Evolutionary conservation across 345 rosid genomes (phyloP).

Genomic region (Linum usitatissimum): DNA sequence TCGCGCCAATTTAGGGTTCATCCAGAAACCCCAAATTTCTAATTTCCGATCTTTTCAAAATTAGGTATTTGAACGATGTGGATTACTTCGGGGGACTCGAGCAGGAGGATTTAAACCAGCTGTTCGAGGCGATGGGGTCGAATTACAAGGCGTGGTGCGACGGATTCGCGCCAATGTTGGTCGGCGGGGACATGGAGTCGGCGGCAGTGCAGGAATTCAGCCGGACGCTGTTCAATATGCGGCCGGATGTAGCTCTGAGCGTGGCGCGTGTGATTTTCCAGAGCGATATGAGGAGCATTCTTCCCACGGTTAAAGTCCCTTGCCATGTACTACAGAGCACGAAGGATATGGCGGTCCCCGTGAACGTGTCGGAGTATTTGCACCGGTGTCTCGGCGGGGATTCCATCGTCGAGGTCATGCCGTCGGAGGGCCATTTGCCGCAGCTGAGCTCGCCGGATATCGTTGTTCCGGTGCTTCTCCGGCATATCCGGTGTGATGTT

Average conservation of each 20-base stretch:
- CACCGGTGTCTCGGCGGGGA: constrained; percentile 12
- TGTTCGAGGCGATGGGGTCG: constrained; percentile 1
- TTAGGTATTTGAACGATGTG: constrained; percentile 3
- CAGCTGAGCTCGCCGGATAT: constrained; percentile 7
- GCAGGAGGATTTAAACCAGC: constrained; percentile 5
- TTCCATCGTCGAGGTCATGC: constrained; percentile 1
- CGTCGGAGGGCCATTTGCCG: constrained; percentile 3
- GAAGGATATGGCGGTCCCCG: constrained; percentile 7
- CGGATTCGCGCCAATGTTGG: constrained; percentile 4
- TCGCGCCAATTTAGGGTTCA: not conserved
- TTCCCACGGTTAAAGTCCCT: constrained; percentile 1
- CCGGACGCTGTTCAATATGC: constrained; percentile 8
- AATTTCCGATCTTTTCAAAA: not conserved
- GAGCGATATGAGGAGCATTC: constrained; percentile 6
- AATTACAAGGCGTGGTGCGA: constrained; percentile 6
- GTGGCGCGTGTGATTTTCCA: not conserved
- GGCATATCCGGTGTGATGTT: constrained; percentile 1
- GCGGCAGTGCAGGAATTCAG: constrained; percentile 5
- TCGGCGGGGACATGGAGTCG: constrained; percentile 7
- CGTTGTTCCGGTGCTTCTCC: not conserved
- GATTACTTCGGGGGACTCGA: constrained; percentile 5
- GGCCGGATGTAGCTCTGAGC: constrained; percentile 3
- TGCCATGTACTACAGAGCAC: constrained; percentile 1
- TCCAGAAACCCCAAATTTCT: too few relatives aligned
- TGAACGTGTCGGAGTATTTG: constrained; percentile 5